Percentiles rank a stretch among this genome's conserved stretches.
Conservation (phyloP, 345 rosid genomes). For the Chamaenerion angustifolium region DNA sequence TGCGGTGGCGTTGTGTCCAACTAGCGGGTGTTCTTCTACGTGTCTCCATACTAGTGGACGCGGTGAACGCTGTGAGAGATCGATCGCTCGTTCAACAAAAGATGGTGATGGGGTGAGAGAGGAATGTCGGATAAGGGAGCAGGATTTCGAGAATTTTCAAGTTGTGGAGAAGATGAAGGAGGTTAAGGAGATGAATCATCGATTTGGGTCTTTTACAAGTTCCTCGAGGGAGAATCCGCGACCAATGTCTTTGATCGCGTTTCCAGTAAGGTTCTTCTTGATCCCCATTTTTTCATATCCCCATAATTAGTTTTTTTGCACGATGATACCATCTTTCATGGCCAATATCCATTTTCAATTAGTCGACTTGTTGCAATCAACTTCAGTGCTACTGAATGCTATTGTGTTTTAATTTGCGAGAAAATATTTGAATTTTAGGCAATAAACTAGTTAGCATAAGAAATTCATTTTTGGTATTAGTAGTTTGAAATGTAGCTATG, state of each 20-base stretch:
- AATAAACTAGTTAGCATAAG: too few species aligned
- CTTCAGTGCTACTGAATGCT: too few species aligned
- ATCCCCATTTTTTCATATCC: background rate
- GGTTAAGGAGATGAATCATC: slow-evolving; percentile 55
- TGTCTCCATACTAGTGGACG: slow-evolving; percentile 83
- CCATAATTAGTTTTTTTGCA: background rate
- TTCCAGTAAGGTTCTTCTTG: slow-evolving; percentile 40
- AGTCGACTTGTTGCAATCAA: too few species aligned
- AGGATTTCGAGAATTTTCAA: slow-evolving; percentile 96
- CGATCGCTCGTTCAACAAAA: slow-evolving; percentile 61
- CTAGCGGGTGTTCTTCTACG: slow-evolving; percentile 87
- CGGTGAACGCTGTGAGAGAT: slow-evolving; percentile 82
- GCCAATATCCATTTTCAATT: too few species aligned
- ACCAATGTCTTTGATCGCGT: slow-evolving; percentile 98
- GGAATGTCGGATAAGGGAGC: slow-evolving; percentile 83
- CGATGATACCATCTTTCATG: too few species aligned
- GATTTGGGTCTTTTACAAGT: slow-evolving; percentile 74
- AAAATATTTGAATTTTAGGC: too few species aligned
- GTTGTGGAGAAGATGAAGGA: slow-evolving; percentile 64
- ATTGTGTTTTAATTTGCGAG: too few species aligned
- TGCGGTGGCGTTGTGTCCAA: slow-evolving; percentile 8
- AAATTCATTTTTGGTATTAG: too few species aligned
- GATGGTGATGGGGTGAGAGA: slow-evolving; percentile 83
- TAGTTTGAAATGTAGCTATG: too few species aligned
- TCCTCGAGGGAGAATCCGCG: slow-evolving; percentile 97